These are phyloP conservation scores for Rhodamnia argentea DNA, from an alignment of 345 rosid genomes.

Conservation along the genomic window DNA sequence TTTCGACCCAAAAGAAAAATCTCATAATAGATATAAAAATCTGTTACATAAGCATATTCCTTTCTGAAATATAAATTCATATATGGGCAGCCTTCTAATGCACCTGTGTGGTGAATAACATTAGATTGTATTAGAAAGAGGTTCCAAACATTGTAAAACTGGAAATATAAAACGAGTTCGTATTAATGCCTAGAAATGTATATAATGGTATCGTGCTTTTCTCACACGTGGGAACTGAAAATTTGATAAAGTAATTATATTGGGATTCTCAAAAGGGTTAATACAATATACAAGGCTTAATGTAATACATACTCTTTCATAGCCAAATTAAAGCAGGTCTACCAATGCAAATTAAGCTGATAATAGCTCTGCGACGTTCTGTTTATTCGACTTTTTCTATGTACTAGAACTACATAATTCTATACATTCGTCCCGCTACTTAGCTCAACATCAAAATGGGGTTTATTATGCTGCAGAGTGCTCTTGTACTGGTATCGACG, in stretches of 20 bases:
- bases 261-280: background rate
- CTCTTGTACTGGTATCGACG: slow-evolving; percentile 31
- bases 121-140: background rate
- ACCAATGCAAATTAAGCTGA: background rate
- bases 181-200: background rate
- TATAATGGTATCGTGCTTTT: background rate
- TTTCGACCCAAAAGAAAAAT: too few species aligned
- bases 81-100: background rate
- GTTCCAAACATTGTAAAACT: background rate
- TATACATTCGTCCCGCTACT: background rate
- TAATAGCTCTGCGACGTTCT: background rate
- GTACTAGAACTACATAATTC: background rate
- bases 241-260: too few species aligned
- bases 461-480: background rate
- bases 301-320: background rate
- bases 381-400: background rate
- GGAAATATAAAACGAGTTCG: background rate
- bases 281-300: too few species aligned
- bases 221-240: too few species aligned
- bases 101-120: background rate
- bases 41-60: too few species aligned
- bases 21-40: too few species aligned
- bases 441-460: slow-evolving; percentile 6
- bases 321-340: background rate
- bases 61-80: too few species aligned